Conservation (phyloP, 345 rosid species). For the Viola odorata region DNA sequence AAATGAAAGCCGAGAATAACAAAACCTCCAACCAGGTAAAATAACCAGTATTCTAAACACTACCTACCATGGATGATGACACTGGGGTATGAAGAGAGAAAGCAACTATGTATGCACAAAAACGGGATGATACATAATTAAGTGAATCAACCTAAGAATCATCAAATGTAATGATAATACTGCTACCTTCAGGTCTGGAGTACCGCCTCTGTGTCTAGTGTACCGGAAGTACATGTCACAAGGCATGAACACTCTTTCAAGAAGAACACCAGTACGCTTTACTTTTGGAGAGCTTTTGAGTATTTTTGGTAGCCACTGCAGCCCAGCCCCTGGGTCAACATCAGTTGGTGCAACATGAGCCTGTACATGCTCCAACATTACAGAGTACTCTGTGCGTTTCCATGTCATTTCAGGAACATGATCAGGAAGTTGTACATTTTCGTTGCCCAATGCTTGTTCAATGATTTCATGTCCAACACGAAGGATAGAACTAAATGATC, state of each 20-base stretch:
- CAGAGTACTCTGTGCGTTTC: slow-evolving; percentile 85
- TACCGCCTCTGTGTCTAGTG: slow-evolving; percentile 97
- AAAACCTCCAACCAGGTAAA: neutral
- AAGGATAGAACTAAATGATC: slow-evolving; percentile 84
- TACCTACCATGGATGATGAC: neutral
- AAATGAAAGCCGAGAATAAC: slow-evolving; percentile 14
- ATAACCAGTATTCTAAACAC: neutral
- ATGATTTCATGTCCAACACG: slow-evolving; percentile 83
- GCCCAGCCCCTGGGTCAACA: slow-evolving; percentile 99
- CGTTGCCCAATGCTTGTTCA: slow-evolving; percentile 80
- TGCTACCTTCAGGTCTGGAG: slow-evolving; percentile 86
- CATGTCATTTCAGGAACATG: slow-evolving; percentile 86
- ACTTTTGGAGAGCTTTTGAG: slow-evolving; percentile 78
- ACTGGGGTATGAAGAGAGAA: neutral
- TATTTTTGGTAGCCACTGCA: slow-evolving; percentile 98
- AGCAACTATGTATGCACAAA: neutral
- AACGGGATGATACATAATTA: neutral
- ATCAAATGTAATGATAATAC: neutral
- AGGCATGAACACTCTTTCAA: slow-evolving; percentile 98
- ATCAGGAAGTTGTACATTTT: slow-evolving; percentile 59
- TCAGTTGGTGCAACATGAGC: slow-evolving; percentile 99
- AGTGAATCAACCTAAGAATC: neutral
- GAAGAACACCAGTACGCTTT: slow-evolving; percentile 96
- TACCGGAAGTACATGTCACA: slow-evolving; percentile 96
- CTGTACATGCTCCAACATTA: slow-evolving; percentile 94